Percentiles rank a stretch among this genome's conserved stretches.
Conservation (phyloP, 352 stramenopile species). For the Globisporangium parvum region DNA sequence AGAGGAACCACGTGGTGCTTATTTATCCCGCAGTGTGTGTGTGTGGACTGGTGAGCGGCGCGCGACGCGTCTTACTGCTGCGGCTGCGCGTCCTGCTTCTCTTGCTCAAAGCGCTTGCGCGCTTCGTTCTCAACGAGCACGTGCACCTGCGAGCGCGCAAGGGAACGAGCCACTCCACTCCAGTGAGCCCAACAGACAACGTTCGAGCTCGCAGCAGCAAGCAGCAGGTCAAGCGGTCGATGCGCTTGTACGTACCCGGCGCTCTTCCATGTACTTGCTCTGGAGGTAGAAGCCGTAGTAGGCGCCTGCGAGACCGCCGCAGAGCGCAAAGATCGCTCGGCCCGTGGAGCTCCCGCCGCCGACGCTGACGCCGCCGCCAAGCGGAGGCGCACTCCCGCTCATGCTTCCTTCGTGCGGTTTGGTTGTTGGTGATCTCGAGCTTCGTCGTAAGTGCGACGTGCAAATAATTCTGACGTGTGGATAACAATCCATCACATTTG, state of each 20-base stretch:
- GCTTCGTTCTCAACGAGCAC: conserved; percentile 58
- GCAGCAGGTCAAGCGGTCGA: background rate
- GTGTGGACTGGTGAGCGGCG: too few species aligned
- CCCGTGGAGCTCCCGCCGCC: conserved; percentile 65
- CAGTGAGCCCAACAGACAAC: background rate
- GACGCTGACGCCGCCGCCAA: conserved; percentile 56
- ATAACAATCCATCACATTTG: too few species aligned
- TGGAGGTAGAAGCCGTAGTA: conserved; percentile 83
- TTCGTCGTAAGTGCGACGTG: background rate
- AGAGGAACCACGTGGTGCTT: background rate
- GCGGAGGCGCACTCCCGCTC: conserved; percentile 5
- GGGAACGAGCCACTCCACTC: background rate
- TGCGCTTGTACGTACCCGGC: conserved; percentile 26
- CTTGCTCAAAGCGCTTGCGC: conserved; percentile 48
- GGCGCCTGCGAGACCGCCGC: conserved; percentile 56
- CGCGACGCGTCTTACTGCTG: background rate
- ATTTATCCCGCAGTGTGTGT: too few species aligned
- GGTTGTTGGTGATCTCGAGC: background rate
- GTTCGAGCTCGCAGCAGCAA: background rate
- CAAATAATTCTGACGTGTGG: too few species aligned
- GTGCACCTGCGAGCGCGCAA: conserved; percentile 28
- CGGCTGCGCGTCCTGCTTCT: conserved; percentile 20
- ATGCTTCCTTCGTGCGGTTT: background rate
- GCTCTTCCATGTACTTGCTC: conserved; percentile 80
- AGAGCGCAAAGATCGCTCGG: conserved; percentile 58